Base-by-base conservation (phyloP, 2,329 filamentous ascomycete genomes). In the Coniochaeta hoffmannii region DNA sequence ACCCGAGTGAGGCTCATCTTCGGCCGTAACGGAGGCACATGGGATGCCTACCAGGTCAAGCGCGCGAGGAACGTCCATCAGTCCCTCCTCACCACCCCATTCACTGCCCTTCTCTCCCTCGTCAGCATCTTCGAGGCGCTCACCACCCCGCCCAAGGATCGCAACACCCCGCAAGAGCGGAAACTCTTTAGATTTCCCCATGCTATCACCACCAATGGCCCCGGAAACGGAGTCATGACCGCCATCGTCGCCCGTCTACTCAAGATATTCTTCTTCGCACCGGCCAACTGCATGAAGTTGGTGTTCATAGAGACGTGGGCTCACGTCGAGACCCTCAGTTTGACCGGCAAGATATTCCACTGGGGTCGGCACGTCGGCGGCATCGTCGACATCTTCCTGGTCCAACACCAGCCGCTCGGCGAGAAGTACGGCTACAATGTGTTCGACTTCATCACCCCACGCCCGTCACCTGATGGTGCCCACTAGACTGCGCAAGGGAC, bases 271-370 rank as follows among this genome's bases (percentile, higher is more conserved):
- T 72, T 62, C 54, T 10, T 76, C 6, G 71, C 74, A 26, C 77
- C 77, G 0, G 68, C 74, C 19, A 71, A 76, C 28, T 80, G 79
- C 60, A 86, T 93, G 73, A 82, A 84, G 59, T 86, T 88, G 10
- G 76, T 97, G 14, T 99, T 94, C 68, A 82, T 97, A 28, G 94
- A 99, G 76, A 94, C 89, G 19, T 97, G 92, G 87, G 93, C 94
- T 2, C 81, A 94, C 15, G 89, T 96, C 15, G 86, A 80, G 61
- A 86, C 82, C 12, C 71, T 97, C 60, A 97, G 93, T 72, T 69
- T 97, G 57, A 96, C 90, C 35, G 94, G 93, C 0, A 86, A 83
- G 66, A 73, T 97, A 35, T 75, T 99, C 56, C 71, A 87, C 56
- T 73, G 76, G 60, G 74, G 75, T 1, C 73, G 76, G 49, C 71